Conservation (phyloP, 495 filamentous ascomycete species). For the Copromyces sp. region DNA sequence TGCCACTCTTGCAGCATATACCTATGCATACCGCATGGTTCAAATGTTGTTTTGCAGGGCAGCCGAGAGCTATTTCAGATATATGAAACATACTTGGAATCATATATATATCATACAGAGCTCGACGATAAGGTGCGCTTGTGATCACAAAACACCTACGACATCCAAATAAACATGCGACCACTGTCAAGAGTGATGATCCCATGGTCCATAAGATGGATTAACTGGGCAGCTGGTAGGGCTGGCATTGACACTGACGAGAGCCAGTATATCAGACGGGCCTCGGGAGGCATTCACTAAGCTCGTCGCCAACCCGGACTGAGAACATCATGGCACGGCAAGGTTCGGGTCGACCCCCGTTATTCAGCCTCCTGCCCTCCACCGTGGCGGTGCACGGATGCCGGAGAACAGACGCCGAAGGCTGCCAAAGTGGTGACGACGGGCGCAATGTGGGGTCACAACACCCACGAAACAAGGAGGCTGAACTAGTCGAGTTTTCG, state of each 20-base stretch:
- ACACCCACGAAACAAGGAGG: slow-evolving; percentile 14
- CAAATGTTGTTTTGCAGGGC: neutral
- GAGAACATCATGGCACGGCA: neutral
- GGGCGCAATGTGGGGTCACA: neutral
- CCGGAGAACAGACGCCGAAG: neutral
- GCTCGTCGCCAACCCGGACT: neutral
- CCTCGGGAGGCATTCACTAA: neutral
- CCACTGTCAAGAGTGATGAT: neutral
- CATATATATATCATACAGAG: neutral
- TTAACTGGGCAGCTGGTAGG: neutral
- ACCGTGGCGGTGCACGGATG: slow-evolving; percentile 8
- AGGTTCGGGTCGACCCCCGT: neutral
- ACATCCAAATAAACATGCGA: neutral
- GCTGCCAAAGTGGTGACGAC: neutral
- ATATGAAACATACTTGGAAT: neutral
- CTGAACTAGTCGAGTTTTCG: slow-evolving; percentile 22
- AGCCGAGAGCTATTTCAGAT: neutral
- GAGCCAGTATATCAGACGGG: neutral
- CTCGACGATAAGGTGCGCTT: neutral
- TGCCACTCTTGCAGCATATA: neutral
- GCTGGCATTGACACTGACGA: neutral
- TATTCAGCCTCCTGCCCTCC: neutral
- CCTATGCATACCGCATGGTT: neutral
- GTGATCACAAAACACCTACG: neutral
- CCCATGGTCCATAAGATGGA: neutral